phyloP scores from a whole-genome alignment of 2,329 filamentous ascomycete genomes.

The Aspergillus sp. region DNA sequence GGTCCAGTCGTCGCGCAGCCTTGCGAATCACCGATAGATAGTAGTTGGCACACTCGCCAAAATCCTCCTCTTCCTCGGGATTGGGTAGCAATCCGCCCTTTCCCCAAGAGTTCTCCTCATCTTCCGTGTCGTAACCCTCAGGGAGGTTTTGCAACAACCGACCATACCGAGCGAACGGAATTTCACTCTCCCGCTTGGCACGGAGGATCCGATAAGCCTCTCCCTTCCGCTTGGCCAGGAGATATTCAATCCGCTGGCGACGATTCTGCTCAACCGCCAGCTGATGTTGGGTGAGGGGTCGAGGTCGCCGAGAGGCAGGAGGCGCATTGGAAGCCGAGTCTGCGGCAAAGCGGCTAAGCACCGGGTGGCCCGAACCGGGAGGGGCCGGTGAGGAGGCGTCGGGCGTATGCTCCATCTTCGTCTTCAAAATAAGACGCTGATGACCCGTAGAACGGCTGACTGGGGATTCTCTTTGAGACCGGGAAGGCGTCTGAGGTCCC shows the following conservation, averaged over 20 bases:
- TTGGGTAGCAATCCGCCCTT: conserved; percentile 44
- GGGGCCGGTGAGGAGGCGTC: conserved; percentile 45
- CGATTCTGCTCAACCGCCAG: conserved; percentile 50
- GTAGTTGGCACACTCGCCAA: conserved; percentile 47
- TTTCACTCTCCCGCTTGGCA: conserved; percentile 37
- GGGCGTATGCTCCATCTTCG: conserved; percentile 43
- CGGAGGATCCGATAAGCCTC: conserved; percentile 39
- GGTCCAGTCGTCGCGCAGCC: conserved; percentile 42
- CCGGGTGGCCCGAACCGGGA: conserved; percentile 41
- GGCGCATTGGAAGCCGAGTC: conserved; percentile 31
- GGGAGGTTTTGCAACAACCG: conserved; percentile 43
- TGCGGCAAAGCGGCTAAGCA: conserved; percentile 41
- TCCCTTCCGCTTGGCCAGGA: conserved; percentile 43
- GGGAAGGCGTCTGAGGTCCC: conserved; percentile 36
- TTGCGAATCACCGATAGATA: conserved; percentile 45
- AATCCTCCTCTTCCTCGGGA: conserved; percentile 46
- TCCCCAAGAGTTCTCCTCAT: conserved; percentile 43
- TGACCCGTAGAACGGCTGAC: conserved; percentile 34
- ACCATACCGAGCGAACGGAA: conserved; percentile 40
- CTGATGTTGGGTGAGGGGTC: conserved; percentile 51
- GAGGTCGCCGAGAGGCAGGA: conserved; percentile 39
- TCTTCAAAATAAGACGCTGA: conserved; percentile 45
- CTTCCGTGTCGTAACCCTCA: conserved; percentile 48
- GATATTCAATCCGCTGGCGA: conserved; percentile 48
- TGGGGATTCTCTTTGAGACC: conserved; percentile 38